Percentiles rank a stretch among this genome's conserved stretches.
Conservation (phyloP, 139 green algal genomes). For the Raphidocelis subcapitata region DNA sequence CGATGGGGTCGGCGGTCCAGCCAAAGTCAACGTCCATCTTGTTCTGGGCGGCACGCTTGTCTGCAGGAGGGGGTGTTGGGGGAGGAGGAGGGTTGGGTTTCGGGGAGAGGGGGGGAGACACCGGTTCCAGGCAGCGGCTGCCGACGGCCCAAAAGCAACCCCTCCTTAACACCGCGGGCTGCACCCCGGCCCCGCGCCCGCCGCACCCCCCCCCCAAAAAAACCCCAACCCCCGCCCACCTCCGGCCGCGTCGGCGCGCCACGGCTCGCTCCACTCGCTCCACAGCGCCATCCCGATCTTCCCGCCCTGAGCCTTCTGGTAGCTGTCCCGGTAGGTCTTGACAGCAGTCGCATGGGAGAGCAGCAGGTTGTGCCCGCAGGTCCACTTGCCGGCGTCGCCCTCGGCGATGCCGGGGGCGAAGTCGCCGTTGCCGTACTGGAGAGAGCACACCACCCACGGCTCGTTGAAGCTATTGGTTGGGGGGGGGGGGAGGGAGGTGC, state of each 20-base stretch:
- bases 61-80: too few relatives aligned
- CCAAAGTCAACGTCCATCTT: conserved; percentile 24
- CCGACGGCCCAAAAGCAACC: too few relatives aligned
- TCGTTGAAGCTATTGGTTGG: conserved; percentile 13
- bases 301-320: conserved; percentile 4
- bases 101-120: too few relatives aligned
- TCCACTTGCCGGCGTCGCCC: conserved; percentile 10
- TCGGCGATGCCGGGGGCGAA: conserved; percentile 23
- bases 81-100: too few relatives aligned
- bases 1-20: conserved; percentile 37
- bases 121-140: too few relatives aligned
- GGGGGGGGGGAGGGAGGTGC: neutral
- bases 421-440: conserved; percentile 28
- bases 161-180: too few relatives aligned
- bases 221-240: too few relatives aligned
- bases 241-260: neutral
- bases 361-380: conserved; percentile 33
- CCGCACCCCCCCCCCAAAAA: too few relatives aligned
- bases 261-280: conserved; percentile 37
- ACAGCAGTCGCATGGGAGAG: conserved; percentile 32
- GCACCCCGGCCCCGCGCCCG: too few relatives aligned
- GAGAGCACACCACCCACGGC: neutral
- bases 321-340: too few relatives aligned
- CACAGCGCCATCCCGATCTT: conserved; percentile 33
- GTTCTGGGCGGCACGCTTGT: conserved; percentile 30